Percentiles rank a stretch among this genome's conserved stretches.
Conservation (phyloP, 2,329 filamentous ascomycete genomes). For the Colletotrichum filicis region DNA sequence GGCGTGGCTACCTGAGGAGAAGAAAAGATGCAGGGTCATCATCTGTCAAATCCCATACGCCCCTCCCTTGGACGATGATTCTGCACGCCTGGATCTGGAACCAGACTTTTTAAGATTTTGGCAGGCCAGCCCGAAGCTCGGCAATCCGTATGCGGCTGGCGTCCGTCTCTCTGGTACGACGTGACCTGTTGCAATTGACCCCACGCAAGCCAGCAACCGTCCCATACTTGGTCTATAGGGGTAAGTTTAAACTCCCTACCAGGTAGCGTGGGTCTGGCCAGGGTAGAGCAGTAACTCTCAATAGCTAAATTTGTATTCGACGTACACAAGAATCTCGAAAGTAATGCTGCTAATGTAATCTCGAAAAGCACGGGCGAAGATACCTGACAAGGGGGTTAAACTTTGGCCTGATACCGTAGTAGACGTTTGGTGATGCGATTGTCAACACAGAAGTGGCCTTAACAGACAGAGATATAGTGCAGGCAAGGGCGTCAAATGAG, state of each 20-base stretch:
- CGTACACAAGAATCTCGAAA: too few relatives aligned
- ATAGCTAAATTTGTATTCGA: too few relatives aligned
- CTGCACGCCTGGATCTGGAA: slow-evolving; percentile 18
- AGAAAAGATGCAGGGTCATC: slow-evolving; percentile 17
- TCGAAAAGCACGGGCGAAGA: too few relatives aligned
- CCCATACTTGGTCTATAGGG: too few relatives aligned
- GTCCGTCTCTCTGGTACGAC: slow-evolving; percentile 14
- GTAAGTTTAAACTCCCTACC: too few relatives aligned
- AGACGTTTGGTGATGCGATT: neutral
- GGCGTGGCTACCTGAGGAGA: neutral
- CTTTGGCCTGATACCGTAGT: too few relatives aligned
- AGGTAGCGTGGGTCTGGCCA: too few relatives aligned
- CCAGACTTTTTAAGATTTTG: slow-evolving; percentile 19
- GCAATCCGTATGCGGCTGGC: slow-evolving; percentile 3
- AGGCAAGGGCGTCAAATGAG: neutral
- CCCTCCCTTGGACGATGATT: neutral
- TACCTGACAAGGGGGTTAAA: too few relatives aligned
- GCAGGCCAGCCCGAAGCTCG: slow-evolving; percentile 15
- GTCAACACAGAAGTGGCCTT: neutral
- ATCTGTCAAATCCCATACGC: slow-evolving; percentile 10
- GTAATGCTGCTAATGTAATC: too few relatives aligned
- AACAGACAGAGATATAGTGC: neutral
- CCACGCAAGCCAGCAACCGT: slow-evolving; percentile 13
- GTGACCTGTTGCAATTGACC: slow-evolving; percentile 9
- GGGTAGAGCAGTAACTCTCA: too few relatives aligned